Base-by-base conservation (phyloP, 106 monocot genomes). In the Cymbidium sinense region DNA sequence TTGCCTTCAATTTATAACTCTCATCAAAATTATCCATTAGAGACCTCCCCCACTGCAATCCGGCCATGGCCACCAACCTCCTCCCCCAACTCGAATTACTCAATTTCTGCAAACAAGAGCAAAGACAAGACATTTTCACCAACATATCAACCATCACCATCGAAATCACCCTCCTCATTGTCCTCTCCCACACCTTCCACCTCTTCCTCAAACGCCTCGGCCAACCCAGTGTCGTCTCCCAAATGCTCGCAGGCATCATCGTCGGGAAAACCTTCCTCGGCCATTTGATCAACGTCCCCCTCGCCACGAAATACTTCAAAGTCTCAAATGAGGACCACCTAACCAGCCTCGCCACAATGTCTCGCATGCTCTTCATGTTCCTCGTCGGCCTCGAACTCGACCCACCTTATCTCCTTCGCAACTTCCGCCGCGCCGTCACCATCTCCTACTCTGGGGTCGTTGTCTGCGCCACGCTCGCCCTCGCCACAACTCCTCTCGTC, bases 231-330 rank as follows among this genome's bases (percentile, higher is more conserved):
- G 37, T 77, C 54, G 58, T 83, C 54, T 83, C 86, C 13, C 52
- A 65, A 23, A 69, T 76, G 77, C 80, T 86, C 84, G 84, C 86
- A 2, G 91, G 91, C 1, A 36, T 91, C 5, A 2, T 91, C 6
- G 23, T 86, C 3, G 86, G 91, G 2, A 81, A 76, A 50, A 77
- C 91, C 34, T 39, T 87, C 51, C 51, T 79, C 12, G 79, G 79
- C 12, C 39, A 34, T 4, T 25, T 64, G 1, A n/a, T n/a, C n/a
- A n/a, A n/a, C n/a, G n/a, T n/a, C n/a, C 27, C 27, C 64, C 3
- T 28, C 64, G 31, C 28, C 27, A 18, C 36, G 11, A 11, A 30
- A 23, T 47, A 58, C 21, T 1, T 64, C 41, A 19, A 13, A 1
- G 17, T 33, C 77, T 29, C 18, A 11, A 51, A 74, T 31, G 18